Conservation (phyloP, 768 basidiomycete species). For the Rhizopogon vulgaris region DNA sequence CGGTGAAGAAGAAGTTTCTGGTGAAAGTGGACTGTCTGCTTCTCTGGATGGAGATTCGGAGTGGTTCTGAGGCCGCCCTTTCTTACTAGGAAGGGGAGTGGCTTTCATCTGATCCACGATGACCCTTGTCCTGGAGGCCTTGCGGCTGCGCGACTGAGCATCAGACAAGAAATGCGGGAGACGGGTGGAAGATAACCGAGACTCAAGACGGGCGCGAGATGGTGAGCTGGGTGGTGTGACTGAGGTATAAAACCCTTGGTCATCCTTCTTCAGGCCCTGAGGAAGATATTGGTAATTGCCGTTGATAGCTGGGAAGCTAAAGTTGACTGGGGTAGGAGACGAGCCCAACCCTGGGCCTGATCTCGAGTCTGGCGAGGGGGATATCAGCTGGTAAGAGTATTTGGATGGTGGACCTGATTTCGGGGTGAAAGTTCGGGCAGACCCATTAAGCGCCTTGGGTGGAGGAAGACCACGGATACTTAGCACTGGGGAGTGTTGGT, state of each 20-base stretch:
- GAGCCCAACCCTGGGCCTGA: not conserved
- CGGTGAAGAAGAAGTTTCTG: not conserved
- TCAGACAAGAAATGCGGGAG: conserved; percentile 48
- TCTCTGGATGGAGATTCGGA: conserved; percentile 2
- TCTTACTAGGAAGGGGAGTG: conserved; percentile 8
- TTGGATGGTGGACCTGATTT: conserved; percentile 22
- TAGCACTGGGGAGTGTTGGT: not conserved
- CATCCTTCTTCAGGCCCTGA: conserved; percentile 46
- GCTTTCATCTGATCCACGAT: conserved; percentile 53
- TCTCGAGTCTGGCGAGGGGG: conserved; percentile 8
- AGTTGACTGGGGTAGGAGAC: conserved; percentile 18
- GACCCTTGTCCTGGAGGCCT: conserved; percentile 51
- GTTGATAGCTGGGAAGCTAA: conserved; percentile 46
- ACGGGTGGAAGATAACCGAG: conserved; percentile 27
- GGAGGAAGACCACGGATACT: not conserved
- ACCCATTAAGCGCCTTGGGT: conserved; percentile 29
- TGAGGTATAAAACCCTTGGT: conserved; percentile 45
- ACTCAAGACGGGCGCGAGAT: conserved; percentile 7
- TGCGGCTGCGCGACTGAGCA: conserved; percentile 22
- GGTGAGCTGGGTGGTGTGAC: conserved; percentile 14
- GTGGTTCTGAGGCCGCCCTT: conserved; percentile 10
- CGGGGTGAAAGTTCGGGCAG: conserved; percentile 42
- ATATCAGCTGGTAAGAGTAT: conserved; percentile 11
- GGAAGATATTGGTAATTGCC: conserved; percentile 21
- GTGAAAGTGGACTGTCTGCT: not conserved